Base-by-base conservation (phyloP, 1,139 yeast genomes). In the Candida glucosophila region DNA sequence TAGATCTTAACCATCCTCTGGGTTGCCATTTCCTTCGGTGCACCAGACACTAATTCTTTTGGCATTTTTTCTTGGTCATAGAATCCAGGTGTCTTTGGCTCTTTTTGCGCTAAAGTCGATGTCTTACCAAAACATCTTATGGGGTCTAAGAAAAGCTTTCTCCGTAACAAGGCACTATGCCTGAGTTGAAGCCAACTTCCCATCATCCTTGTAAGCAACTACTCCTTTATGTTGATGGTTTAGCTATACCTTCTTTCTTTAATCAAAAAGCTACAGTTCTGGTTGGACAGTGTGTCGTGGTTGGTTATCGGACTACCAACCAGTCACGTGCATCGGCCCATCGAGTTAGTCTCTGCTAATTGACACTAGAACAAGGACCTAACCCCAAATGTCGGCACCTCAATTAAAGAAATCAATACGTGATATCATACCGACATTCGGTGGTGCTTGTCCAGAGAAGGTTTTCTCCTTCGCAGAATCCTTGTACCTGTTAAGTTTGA, bases 21-120 rank as follows among this genome's bases (percentile, higher is more conserved):
- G 27, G 76, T 67, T 30, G 69, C 52, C 32, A 78, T 55, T 31
- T 74, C 86, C 27, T 49, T 49, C 25, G 94, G 94, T 3, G 93
- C 94, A n/a, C 94, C 94, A 28, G 82, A 73, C 26, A 78, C 60
- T 23, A 76, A 41, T 50, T 81, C 88, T 39, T 74, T 77, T 29
- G 57, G 57, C 26, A 39, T 35, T 25, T 41, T 39, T 29, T 47
- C 39, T 28, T 38, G 37, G 28, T 42, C 44, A 17, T 35, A 36
- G 27, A 45, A 45, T 33, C 37, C 47, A 32, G 40, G 40, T 38
- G 29, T 46, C 44, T n/a, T n/a, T n/a, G n/a, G n/a, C n/a, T n/a
- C n/a, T n/a, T n/a, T n/a, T n/a, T n/a, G n/a, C n/a, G n/a, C n/a
- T n/a, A n/a, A n/a, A n/a, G n/a, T n/a, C n/a, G n/a, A n/a, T n/a